phyloP scores from a whole-genome alignment of 768 basidiomycete genomes.

The Auriscalpium vulgare region DNA sequence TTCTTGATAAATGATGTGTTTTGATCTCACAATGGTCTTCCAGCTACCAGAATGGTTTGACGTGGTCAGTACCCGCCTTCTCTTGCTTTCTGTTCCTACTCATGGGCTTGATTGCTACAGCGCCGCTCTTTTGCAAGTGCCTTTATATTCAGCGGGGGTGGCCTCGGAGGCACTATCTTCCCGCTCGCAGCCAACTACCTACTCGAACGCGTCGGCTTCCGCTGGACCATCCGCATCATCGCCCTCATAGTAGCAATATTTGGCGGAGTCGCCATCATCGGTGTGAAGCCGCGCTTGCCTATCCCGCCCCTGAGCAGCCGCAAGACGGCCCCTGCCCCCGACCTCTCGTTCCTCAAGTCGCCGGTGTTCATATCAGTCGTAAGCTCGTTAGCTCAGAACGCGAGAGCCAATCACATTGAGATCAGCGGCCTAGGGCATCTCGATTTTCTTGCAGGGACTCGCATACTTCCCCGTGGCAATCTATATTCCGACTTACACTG shows the following conservation, averaged over 20 bases:
- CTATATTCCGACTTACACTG: conserved; percentile 18
- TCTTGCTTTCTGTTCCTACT: neutral
- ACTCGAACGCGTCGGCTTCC: conserved; percentile 12
- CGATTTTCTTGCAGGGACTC: conserved; percentile 17
- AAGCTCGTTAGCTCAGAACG: neutral
- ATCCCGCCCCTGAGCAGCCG: conserved; percentile 8
- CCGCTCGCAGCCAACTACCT: conserved; percentile 14
- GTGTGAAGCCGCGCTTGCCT: conserved; percentile 17
- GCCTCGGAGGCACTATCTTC: conserved; percentile 17
- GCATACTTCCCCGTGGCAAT: conserved; percentile 21
- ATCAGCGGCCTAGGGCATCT: conserved; percentile 7
- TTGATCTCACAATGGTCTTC: no score
- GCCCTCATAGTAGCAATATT: conserved; percentile 10
- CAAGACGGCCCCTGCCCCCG: conserved; percentile 14
- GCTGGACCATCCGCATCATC: conserved; percentile 18
- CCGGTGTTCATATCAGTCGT: conserved; percentile 18
- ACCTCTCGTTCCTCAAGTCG: conserved; percentile 14
- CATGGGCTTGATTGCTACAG: neutral
- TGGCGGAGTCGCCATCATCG: conserved; percentile 12
- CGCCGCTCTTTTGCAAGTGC: conserved; percentile 17
- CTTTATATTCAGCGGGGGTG: conserved; percentile 18
- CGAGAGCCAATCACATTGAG: neutral
- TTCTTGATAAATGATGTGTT: neutral
- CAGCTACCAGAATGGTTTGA: conserved; percentile 18
- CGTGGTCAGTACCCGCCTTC: neutral